Conservation (phyloP, 139 green algal genomes). For the Mesostigma viride region DNA sequence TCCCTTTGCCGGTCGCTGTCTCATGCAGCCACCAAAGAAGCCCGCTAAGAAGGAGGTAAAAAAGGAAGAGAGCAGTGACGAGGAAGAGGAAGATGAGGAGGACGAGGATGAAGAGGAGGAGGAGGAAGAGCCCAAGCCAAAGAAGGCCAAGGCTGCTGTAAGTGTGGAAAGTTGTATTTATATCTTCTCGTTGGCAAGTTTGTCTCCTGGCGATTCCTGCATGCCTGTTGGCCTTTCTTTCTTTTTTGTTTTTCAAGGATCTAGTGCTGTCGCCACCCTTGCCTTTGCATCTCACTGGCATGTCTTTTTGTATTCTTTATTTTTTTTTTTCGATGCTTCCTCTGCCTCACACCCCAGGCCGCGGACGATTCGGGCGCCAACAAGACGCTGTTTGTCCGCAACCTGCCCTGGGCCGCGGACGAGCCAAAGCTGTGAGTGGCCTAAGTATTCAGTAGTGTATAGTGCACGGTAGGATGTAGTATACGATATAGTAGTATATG, state of each 20-base stretch:
- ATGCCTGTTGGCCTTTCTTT: no score
- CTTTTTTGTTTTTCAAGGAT: no score
- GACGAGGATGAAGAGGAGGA: not conserved
- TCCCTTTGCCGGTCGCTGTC: not conserved
- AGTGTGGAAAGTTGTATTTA: no score
- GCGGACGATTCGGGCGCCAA: constrained; percentile 26
- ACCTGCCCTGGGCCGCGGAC: constrained; percentile 48
- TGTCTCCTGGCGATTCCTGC: no score
- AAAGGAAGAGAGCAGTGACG: constrained; percentile 6
- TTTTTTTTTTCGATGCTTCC: no score
- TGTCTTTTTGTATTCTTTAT: no score
- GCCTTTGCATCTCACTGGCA: no score
- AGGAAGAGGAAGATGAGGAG: constrained; percentile 5
- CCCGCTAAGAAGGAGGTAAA: not conserved
- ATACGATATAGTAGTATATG: no score
- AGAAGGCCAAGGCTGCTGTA: not conserved
- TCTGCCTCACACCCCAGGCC: constrained; percentile 17
- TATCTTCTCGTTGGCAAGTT: no score
- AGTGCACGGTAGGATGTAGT: no score
- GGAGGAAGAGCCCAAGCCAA: not conserved
- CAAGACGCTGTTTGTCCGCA: constrained; percentile 57
- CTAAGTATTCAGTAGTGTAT: no score
- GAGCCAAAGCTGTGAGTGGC: constrained; percentile 44
- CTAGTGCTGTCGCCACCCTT: no score
- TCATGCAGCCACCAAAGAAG: not conserved